Evolutionary conservation across 2,329 filamentous ascomycete genomes (phyloP), one percentile per base, ranked within the genome.

Genomic region (Lachnellula arida): DNA sequence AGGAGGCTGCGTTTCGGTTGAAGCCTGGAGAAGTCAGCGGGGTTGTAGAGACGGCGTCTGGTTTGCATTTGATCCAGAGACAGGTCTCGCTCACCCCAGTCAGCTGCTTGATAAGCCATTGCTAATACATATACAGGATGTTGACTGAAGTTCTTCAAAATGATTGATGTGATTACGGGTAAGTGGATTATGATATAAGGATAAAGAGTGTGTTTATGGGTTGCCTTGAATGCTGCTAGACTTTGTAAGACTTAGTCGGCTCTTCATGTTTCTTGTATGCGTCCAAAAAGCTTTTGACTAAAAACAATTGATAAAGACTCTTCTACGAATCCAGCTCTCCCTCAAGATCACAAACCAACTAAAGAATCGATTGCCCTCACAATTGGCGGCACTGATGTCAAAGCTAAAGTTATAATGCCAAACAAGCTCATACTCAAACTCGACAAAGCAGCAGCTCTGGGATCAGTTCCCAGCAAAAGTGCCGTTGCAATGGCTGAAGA

Each of bases 61-160:
- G 94, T 1, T 78, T 97, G 68, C 94, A 99, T 76, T 78, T 99
- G 74, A 99, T 99, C 74, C 88, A 97, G 76, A 87, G 92, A 91
- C 95, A 62, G 42, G 62, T 49, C 14, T 34, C 46, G 22, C 15
- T 35, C 17, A 32, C 4, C 46, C 49, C 4, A 14, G 5, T 39
- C 22, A 17, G 7, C 11, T 7, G 19, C 19, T 49, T 12, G 12
- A 17, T 22, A 12, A 22, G 1, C 12, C 9, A 5, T 17, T 17
- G 11, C 19, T 17, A 19, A 12, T 12, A 8, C 19, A 14, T 44
- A 9, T 23, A 17, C 22, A 44, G 42, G n/a, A 19, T 23, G 9
- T 19, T 35, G 40, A 44, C 48, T 60, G 43, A 62, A 23, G 37
- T 11, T 11, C 9, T 3, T 32, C 28, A 32, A 32, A 2, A 11